phyloP scores from a whole-genome alignment of 805 yeast species.

The Priceomyces haplophilus region DNA sequence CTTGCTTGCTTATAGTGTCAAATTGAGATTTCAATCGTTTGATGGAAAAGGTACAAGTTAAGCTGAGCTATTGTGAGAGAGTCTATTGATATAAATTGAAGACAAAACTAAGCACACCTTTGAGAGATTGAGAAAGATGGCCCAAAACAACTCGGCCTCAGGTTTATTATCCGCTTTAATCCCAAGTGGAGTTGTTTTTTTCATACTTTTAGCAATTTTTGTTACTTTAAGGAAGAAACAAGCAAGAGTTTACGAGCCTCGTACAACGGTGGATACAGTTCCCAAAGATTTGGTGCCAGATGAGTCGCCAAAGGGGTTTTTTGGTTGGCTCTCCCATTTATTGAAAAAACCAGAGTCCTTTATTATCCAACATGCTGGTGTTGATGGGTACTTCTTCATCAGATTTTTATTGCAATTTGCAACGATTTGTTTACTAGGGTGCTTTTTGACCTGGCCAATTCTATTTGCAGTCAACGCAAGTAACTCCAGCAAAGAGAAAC shows the following conservation, averaged over 20 bases:
- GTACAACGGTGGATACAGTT: slow-evolving; percentile 43
- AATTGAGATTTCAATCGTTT: too few species aligned
- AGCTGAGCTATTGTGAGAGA: too few species aligned
- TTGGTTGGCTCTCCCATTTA: slow-evolving; percentile 54
- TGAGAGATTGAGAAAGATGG: too few species aligned
- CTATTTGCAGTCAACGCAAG: slow-evolving; percentile 74
- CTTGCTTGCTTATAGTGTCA: too few species aligned
- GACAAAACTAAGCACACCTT: too few species aligned
- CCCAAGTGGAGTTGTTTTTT: slow-evolving; percentile 41
- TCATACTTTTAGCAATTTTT: slow-evolving; percentile 40
- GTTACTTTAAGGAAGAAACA: slow-evolving; percentile 41
- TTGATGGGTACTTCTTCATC: slow-evolving; percentile 74
- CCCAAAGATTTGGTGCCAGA: slow-evolving; percentile 46
- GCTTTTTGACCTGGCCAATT: slow-evolving; percentile 61
- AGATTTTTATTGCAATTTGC: slow-evolving; percentile 60
- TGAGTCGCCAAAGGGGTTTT: slow-evolving; percentile 42
- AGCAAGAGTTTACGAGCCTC: slow-evolving; percentile 52
- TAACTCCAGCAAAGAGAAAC: slow-evolving; percentile 52
- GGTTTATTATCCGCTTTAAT: slow-evolving; percentile 49
- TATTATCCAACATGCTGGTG: slow-evolving; percentile 64
- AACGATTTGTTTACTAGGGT: slow-evolving; percentile 49
- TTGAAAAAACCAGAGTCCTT: slow-evolving; percentile 56
- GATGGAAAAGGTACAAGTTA: too few species aligned
- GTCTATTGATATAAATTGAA: background rate
- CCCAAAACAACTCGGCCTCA: slow-evolving; percentile 38